Evolutionary conservation across 2,329 filamentous ascomycete species (phyloP).

Genomic region (Beauveria scarabaeidicola): DNA sequence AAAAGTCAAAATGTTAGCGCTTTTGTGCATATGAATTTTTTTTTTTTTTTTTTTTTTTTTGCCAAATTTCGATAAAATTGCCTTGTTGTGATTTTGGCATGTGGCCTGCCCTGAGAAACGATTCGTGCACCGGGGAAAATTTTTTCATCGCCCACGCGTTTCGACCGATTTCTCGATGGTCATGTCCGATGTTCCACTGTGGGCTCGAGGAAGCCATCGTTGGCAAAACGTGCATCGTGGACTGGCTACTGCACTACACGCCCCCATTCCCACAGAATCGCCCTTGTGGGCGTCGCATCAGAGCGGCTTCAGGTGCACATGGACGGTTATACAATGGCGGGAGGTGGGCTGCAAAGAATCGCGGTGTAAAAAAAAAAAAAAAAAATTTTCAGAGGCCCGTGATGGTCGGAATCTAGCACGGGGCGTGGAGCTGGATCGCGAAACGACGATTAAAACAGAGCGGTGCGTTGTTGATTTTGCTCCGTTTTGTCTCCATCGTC

Average conservation of each 20-base stretch:
- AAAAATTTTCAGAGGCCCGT: not conserved
- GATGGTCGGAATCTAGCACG: not conserved
- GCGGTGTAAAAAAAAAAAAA: not conserved
- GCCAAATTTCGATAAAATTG: not conserved
- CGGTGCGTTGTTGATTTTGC: not conserved
- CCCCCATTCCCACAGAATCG: slow-evolving; percentile 3
- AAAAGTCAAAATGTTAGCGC: not conserved
- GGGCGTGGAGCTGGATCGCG: not conserved
- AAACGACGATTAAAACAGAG: not conserved
- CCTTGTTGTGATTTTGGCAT: not conserved
- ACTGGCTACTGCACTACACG: slow-evolving; percentile 5
- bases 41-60: too few species aligned
- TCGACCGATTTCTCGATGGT: not conserved
- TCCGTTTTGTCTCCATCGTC: not conserved
- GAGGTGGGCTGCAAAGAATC: not conserved
- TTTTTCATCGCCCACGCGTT: not conserved
- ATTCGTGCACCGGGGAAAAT: not conserved
- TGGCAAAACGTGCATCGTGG: slow-evolving; percentile 8
- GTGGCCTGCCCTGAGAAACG: not conserved
- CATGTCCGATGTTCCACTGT: not conserved
- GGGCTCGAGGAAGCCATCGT: not conserved
- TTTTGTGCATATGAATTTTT: not conserved
- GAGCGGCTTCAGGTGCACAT: not conserved
- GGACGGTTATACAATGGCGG: not conserved
- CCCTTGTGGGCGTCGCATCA: not conserved